Conservation (phyloP, 2,329 filamentous ascomycete species). For the Talaromyces rugulosus region DNA sequence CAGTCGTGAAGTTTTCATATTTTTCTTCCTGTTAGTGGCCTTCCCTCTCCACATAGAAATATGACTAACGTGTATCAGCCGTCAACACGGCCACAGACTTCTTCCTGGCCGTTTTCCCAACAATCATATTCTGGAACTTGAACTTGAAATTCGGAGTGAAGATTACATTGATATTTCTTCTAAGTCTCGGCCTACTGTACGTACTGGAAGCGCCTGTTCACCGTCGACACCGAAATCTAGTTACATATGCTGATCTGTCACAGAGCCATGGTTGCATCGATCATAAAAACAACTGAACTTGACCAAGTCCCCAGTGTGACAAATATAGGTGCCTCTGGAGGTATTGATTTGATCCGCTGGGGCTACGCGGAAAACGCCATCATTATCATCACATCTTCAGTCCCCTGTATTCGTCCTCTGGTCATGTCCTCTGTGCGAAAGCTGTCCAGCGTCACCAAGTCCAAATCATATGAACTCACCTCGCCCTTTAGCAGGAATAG, state of each 20-base stretch:
- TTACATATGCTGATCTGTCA: not conserved
- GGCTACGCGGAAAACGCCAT: slow-evolving; percentile 23
- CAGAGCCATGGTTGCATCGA: slow-evolving; percentile 23
- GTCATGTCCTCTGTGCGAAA: slow-evolving; percentile 8
- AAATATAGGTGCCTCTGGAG: slow-evolving; percentile 15
- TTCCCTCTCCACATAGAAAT: not conserved
- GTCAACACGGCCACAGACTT: slow-evolving; percentile 28
- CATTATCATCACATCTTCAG: slow-evolving; percentile 27
- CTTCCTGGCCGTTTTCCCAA: slow-evolving; percentile 24
- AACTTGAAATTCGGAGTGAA: slow-evolving; percentile 27
- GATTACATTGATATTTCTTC: slow-evolving; percentile 23
- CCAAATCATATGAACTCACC: not conserved
- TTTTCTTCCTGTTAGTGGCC: not conserved
- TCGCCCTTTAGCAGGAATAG: not conserved
- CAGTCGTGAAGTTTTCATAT: slow-evolving; percentile 1
- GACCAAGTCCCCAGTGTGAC: slow-evolving; percentile 4
- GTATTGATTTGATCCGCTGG: slow-evolving; percentile 24
- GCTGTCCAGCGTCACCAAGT: not conserved
- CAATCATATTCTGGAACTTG: slow-evolving; percentile 29
- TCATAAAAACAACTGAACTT: slow-evolving; percentile 21
- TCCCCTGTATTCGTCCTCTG: slow-evolving; percentile 25
- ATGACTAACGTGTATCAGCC: slow-evolving; percentile 16
- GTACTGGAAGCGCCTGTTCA: slow-evolving; percentile 1
- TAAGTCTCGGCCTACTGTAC: slow-evolving; percentile 30
- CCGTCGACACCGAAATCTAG: not conserved